phyloP scores from a whole-genome alignment of 192 early-diverging fungal genomes.

The Diversispora eburnea region DNA sequence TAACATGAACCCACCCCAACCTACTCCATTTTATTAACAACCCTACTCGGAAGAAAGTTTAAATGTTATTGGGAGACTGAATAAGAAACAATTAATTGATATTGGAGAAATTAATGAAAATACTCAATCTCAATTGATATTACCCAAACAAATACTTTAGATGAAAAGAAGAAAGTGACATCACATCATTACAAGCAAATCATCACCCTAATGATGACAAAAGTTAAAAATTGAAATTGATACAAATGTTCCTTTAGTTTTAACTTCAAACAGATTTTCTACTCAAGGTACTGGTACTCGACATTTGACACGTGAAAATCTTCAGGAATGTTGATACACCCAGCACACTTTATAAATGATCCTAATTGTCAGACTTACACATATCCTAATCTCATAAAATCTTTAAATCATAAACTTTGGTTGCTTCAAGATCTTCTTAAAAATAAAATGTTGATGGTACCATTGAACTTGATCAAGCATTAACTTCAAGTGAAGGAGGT shows the following conservation, averaged over 20 bases:
- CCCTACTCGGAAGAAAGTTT: no score
- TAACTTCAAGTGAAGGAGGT: no score
- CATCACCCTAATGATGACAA: background rate
- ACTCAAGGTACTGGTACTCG: no score
- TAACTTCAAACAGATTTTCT: background rate
- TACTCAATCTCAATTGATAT: background rate
- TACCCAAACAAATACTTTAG: background rate
- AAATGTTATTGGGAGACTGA: background rate
- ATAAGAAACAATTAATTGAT: background rate
- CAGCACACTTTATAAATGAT: conserved; percentile 11
- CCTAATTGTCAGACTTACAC: conserved; percentile 39
- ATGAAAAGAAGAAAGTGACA: background rate
- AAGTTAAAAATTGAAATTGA: background rate
- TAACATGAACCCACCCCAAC: no score
- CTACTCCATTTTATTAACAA: no score
- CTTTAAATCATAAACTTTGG: conserved; percentile 40
- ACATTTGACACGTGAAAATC: conserved; percentile 5
- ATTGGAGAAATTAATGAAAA: background rate
- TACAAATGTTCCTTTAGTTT: background rate
- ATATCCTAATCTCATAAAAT: conserved; percentile 42
- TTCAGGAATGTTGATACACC: background rate
- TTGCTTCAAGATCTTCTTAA: conserved; percentile 39
- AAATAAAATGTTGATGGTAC: no score
- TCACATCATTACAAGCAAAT: background rate
- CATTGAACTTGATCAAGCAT: no score